These are phyloP conservation scores for Austroboletus novae-zelandiae DNA, from an alignment of 1,284 basidiomycete genomes.

Conservation along the genomic window DNA sequence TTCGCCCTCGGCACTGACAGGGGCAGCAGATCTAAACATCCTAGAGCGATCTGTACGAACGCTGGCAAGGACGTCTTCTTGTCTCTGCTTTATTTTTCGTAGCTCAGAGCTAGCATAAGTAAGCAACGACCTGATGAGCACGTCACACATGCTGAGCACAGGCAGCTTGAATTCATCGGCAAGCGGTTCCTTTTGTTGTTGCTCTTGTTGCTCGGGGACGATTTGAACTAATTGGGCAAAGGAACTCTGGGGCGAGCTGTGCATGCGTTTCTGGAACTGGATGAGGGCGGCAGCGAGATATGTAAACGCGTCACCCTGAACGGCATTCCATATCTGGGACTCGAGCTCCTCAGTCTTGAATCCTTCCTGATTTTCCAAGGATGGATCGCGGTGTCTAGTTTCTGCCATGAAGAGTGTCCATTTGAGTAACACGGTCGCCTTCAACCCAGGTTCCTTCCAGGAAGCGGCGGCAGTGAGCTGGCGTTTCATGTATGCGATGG, in stretches of 20 bases:
- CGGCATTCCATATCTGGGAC: slow-evolving; percentile 75
- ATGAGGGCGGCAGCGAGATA: slow-evolving; percentile 64
- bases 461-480: slow-evolving; percentile 49
- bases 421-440: slow-evolving; percentile 75
- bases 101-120: slow-evolving; percentile 82
- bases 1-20: slow-evolving; percentile 40
- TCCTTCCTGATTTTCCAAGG: slow-evolving; percentile 61
- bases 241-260: slow-evolving; percentile 43
- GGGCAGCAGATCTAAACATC: slow-evolving; percentile 45
- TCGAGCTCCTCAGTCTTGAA: slow-evolving; percentile 81
- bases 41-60: slow-evolving; percentile 58
- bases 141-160: slow-evolving; percentile 69
- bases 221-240: slow-evolving; percentile 41
- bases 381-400: slow-evolving; percentile 64
- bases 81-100: slow-evolving; percentile 87
- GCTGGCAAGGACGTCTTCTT: slow-evolving; percentile 79
- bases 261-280: slow-evolving; percentile 48
- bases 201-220: slow-evolving; percentile 50
- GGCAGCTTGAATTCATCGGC: slow-evolving; percentile 63
- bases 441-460: slow-evolving; percentile 77
- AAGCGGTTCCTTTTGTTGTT: slow-evolving; percentile 57
- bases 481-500: slow-evolving; percentile 55
- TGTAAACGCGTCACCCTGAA: slow-evolving; percentile 81
- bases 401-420: slow-evolving; percentile 87
- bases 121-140: slow-evolving; percentile 71